Base-by-base conservation (phyloP, 1,284 basidiomycete genomes). In the Porodaedalea pini region DNA sequence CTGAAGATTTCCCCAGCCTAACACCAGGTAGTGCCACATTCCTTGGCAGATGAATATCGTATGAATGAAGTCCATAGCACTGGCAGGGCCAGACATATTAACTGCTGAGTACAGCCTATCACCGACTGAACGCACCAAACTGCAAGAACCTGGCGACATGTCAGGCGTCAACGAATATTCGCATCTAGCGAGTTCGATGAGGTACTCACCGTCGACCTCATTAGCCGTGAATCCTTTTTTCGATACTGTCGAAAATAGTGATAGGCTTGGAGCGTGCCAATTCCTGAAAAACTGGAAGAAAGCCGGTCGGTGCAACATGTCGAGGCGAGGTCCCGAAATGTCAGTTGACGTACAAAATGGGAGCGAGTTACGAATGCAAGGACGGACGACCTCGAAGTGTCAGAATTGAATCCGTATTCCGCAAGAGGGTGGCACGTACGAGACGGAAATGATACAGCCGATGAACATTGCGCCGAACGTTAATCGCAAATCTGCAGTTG, bases 401-500 rank as follows among this genome's bases (percentile, higher is more conserved):
- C n/a, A n/a, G n/a, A n/a, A n/a, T n/a, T n/a, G n/a, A 21, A 17
- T 41, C 2, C 40, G 21, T 7, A 11, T 11, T 44, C 40, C 2
- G 17, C 15, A 4, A 27, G 51, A 34, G 32, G 19, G 51, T 44
- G 13, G 32, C 29, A 45, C 27, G 31, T 43, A 60, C 58, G 49
- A 56, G 15, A 60, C 58, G 6, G 58, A 60, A 23, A 60, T 60
- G 17, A 56, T 7, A 37, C 43, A 47, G 13, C 58, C 58, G 17
- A 60, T 56, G 54, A 56, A 49, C 58, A 60, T 60, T 8, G 58
- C 54, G 8, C 58, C 58, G 34, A 56, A 60, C 8, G 54, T 52
- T 27, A 52, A 34, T n/a, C 58, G 54, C 13, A 60, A 15, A 23
- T 60, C 51, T 29, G 39, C 34, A 10, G 49, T 56, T n/a, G 54